phyloP scores from a whole-genome alignment of 108 stramenopile genomes.

The Pseudonitzschia multistriata region DNA sequence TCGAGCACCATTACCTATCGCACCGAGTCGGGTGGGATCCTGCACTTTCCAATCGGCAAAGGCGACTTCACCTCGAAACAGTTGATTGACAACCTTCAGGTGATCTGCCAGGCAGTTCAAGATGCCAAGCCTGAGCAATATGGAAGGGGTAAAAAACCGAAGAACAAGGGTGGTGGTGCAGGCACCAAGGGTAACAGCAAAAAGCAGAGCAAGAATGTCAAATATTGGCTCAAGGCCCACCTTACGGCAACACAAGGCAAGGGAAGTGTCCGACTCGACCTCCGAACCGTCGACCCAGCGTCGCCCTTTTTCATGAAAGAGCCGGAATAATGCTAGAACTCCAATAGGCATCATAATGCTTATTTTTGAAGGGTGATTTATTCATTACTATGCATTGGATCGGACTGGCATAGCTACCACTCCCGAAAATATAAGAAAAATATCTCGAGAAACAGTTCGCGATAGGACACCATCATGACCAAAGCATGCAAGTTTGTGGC shows the following conservation, averaged over 20 bases:
- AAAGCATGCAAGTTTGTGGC: too few species aligned
- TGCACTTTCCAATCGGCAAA: conserved; percentile 90
- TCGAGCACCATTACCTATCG: conserved; percentile 83
- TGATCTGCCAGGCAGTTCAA: conserved; percentile 65
- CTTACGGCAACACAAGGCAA: conserved; percentile 69
- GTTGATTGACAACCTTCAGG: conserved; percentile 68
- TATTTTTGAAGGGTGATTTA: too few species aligned
- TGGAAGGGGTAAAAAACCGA: conserved; percentile 72
- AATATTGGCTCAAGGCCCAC: conserved; percentile 72
- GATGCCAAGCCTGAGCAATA: conserved; percentile 74
- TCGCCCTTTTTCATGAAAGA: conserved; percentile 68
- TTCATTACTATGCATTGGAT: too few species aligned
- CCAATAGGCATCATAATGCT: background rate
- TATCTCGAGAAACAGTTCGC: too few species aligned
- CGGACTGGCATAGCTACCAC: too few species aligned
- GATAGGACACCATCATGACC: too few species aligned
- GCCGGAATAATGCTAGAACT: conserved; percentile 36
- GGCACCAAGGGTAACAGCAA: conserved; percentile 32
- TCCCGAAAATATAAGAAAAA: too few species aligned
- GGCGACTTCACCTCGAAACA: conserved; percentile 66
- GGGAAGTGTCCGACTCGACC: conserved; percentile 59
- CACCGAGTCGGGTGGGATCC: conserved; percentile 84
- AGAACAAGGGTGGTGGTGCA: conserved; percentile 13
- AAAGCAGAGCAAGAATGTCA: conserved; percentile 52
- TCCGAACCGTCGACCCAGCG: conserved; percentile 79